Evolutionary conservation across 2,329 filamentous ascomycete species (phyloP).

Genomic region (Penicillium psychrosexuale): DNA sequence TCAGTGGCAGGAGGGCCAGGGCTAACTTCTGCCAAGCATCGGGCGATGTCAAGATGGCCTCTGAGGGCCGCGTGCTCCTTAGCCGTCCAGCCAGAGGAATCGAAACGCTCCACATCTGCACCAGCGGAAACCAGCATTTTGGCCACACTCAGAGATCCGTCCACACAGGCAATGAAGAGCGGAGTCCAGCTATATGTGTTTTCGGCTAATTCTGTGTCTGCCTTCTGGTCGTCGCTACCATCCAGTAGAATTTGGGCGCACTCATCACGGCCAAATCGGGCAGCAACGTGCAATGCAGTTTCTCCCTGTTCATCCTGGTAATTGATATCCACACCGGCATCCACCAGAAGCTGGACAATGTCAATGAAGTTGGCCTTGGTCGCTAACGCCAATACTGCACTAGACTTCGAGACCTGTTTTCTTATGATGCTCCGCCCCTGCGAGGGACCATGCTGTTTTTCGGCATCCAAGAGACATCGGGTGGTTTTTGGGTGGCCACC

Average conservation of each 20-base stretch:
- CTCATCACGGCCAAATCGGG: conserved; percentile 77
- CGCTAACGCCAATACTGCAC: conserved; percentile 81
- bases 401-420: conserved; percentile 73
- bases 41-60: conserved; percentile 80
- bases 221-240: conserved; percentile 67
- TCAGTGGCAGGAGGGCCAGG: conserved; percentile 40
- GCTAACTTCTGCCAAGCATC: conserved; percentile 60
- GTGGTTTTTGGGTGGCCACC: conserved; percentile 87
- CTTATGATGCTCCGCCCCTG: conserved; percentile 63
- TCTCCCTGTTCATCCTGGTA: conserved; percentile 88
- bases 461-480: conserved; percentile 72
- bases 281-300: conserved; percentile 86
- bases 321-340: conserved; percentile 89
- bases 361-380: conserved; percentile 80
- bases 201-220: conserved; percentile 73
- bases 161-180: conserved; percentile 87
- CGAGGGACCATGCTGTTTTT: conserved; percentile 67
- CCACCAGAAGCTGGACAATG: conserved; percentile 83
- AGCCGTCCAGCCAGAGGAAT: conserved; percentile 90
- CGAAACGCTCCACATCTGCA: conserved; percentile 68
- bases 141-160: conserved; percentile 74
- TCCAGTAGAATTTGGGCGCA: conserved; percentile 75
- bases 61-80: conserved; percentile 88
- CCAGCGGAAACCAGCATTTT: conserved; percentile 74
- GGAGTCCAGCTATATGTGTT: conserved; percentile 91